Base-by-base conservation (phyloP, 805 yeast species). In the Sugiyamaella marilandica region DNA sequence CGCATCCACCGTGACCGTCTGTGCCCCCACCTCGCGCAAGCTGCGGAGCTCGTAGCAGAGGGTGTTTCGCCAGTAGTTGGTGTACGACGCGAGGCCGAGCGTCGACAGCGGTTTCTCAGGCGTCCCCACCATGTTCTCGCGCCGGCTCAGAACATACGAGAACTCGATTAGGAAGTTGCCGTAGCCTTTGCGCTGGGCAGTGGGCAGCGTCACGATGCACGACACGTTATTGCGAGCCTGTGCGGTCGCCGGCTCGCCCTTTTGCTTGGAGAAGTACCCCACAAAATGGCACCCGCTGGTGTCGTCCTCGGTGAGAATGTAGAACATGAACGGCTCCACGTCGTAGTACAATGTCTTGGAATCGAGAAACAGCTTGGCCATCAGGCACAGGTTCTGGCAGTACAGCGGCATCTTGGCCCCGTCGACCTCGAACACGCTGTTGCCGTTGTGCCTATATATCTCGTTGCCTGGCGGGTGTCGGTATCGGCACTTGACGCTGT, bases 31-130 rank as follows among this genome's bases (percentile, higher is more conserved):
- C 50, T 44, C 13, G 2, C 44, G 16, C 41, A n/a, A 9, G n/a
- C 1, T 65, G 55, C 44, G 31, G 18, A 85, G 68, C 43, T 72
- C 74, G 41, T 70, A 74, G 9, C 94, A 78, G 7, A 89, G 70
- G 2, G 84, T 74, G 1, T 41, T 36, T 59, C 79, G 84, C 98
- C 98, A 94, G 67, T 86, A 92, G 60, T 82, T 86, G 56, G 95
- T 73, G 67, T 92, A 94, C 55, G 97, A 86, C 31, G 86, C 68
- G 48, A 90, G 70, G 0, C 99, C 99, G 51, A 92, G 71, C 58
- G 86, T 91, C 59, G 94, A 84, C 53, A 92, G 74, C 0, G 99
- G 99, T 64, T 91, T 92, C 62, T 94, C 99, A 0, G 99, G 99
- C 0, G 97, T 87, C 0, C 98, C 99, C 52, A 78, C 77, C 57